phyloP scores from a whole-genome alignment of 2,329 filamentous ascomycete species.

The Sarocladium strictum region DNA sequence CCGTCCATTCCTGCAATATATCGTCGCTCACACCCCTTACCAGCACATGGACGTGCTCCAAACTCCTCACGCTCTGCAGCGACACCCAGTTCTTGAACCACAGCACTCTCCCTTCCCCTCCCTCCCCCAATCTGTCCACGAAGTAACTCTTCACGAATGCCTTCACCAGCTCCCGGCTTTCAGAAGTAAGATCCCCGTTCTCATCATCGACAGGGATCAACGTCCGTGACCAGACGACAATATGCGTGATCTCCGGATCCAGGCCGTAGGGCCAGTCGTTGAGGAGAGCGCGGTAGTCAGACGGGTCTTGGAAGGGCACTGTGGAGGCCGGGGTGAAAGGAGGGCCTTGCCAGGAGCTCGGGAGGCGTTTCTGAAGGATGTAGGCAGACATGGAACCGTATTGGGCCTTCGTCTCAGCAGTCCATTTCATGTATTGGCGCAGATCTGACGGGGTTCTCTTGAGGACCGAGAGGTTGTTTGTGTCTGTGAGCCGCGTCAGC shows the following conservation, averaged over 20 bases:
- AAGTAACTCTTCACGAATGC: slow-evolving; percentile 69
- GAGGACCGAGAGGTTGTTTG: slow-evolving; percentile 64
- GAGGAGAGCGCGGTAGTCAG: slow-evolving; percentile 64
- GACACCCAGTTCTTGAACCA: slow-evolving; percentile 97
- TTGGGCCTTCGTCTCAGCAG: slow-evolving; percentile 58
- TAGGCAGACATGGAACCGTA: slow-evolving; percentile 80
- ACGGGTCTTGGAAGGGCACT: slow-evolving; percentile 45
- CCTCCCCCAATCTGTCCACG: slow-evolving; percentile 45
- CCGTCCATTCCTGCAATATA: slow-evolving; percentile 48
- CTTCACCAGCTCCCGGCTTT: slow-evolving; percentile 58
- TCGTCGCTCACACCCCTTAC: slow-evolving; percentile 49
- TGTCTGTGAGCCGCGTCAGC: slow-evolving; percentile 25
- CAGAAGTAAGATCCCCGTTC: slow-evolving; percentile 66
- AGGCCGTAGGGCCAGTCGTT: slow-evolving; percentile 96
- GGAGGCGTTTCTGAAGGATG: slow-evolving; percentile 66
- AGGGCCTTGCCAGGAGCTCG: slow-evolving; percentile 56
- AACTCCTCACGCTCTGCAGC: slow-evolving; percentile 77
- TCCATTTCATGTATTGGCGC: slow-evolving; percentile 73
- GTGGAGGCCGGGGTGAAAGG: slow-evolving; percentile 48
- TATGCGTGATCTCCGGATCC: slow-evolving; percentile 59
- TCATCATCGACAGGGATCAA: slow-evolving; percentile 63
- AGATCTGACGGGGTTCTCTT: slow-evolving; percentile 78
- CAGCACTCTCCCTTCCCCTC: slow-evolving; percentile 48
- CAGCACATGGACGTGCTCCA: slow-evolving; percentile 86
- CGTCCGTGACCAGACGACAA: slow-evolving; percentile 90